Percentiles rank a stretch among this genome's conserved stretches.
phyloP scores from a whole-genome alignment of 1,284 basidiomycete genomes.

The Athelia sp. region DNA sequence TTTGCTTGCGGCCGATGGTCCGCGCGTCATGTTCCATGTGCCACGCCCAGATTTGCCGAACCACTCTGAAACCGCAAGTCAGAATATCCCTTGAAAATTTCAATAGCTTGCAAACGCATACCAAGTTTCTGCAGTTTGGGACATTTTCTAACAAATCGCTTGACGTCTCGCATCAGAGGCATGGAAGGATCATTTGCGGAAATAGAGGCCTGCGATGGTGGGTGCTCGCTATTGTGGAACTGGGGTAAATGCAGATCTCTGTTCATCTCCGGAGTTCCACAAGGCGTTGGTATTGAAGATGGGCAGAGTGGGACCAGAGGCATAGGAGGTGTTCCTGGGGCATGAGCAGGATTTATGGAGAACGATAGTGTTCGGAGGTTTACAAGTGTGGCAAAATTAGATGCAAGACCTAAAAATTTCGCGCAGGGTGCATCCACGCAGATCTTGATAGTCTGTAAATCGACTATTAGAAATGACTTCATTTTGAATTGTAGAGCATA shows the following conservation, averaged over 20 bases:
- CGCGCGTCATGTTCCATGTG: slow-evolving; percentile 24
- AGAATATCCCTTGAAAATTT: slow-evolving; percentile 1
- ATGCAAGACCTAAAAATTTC: slow-evolving; percentile 27
- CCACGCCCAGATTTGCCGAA: slow-evolving; percentile 29
- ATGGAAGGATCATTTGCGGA: slow-evolving; percentile 23
- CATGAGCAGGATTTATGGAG: slow-evolving; percentile 22
- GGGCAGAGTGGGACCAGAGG: slow-evolving; percentile 15
- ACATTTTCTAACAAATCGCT: slow-evolving; percentile 30
- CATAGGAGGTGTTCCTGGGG: slow-evolving; percentile 23
- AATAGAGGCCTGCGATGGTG: slow-evolving; percentile 18
- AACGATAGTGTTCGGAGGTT: slow-evolving; percentile 24
- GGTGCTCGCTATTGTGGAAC: slow-evolving; percentile 20
- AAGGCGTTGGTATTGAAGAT: slow-evolving; percentile 20
- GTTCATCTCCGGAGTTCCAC: slow-evolving; percentile 22
- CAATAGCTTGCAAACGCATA: slow-evolving; percentile 11
- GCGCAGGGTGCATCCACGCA: slow-evolving; percentile 29
- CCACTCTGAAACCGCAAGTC: slow-evolving; percentile 23
- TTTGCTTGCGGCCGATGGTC: slow-evolving; percentile 18
- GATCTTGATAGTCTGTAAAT: slow-evolving; percentile 20
- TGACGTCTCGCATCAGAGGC: slow-evolving; percentile 30
- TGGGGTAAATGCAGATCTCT: slow-evolving; percentile 23
- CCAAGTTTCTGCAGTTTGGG: slow-evolving; percentile 24
- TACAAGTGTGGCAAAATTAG: slow-evolving; percentile 24
- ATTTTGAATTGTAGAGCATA: slow-evolving; percentile 1
- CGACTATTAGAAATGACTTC: slow-evolving; percentile 2